phyloP scores from a whole-genome alignment of 352 stramenopile genomes.

The Pythium brassicae region DNA sequence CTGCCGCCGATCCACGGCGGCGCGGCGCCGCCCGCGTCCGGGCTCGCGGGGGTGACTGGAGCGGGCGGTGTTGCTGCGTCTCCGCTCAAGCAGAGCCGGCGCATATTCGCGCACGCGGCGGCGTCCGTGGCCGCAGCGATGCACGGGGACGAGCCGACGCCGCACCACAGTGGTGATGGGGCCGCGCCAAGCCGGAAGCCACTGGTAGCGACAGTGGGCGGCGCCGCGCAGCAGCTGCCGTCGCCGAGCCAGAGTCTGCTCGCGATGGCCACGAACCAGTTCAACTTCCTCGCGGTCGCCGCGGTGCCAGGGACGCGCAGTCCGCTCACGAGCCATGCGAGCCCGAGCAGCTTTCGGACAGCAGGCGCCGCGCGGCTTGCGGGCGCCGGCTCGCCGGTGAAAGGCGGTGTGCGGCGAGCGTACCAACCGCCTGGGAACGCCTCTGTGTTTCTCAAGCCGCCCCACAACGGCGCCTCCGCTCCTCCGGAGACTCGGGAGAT shows the following conservation, averaged over 20 bases:
- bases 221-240: neutral
- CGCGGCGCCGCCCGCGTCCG: slow-evolving; percentile 1
- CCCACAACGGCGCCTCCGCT: neutral
- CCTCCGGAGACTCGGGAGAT: slow-evolving; percentile 3
- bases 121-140: slow-evolving; percentile 19
- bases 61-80: too few relatives aligned
- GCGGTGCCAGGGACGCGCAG: neutral
- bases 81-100: slow-evolving; percentile 44
- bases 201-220: too few relatives aligned
- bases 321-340: slow-evolving; percentile 3
- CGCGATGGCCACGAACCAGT: slow-evolving; percentile 35
- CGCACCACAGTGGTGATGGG: neutral
- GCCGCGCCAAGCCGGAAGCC: neutral
- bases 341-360: neutral
- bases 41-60: neutral
- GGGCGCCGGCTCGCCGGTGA: neutral
- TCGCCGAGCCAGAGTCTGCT: slow-evolving; percentile 21
- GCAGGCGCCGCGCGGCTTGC: neutral
- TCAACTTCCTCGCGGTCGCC: slow-evolving; percentile 28
- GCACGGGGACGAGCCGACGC: slow-evolving; percentile 2
- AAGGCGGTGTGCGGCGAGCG: neutral
- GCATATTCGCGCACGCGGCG: slow-evolving; percentile 34
- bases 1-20: slow-evolving; percentile 36
- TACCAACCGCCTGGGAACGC: slow-evolving; percentile 8
- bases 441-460: slow-evolving; percentile 4